phyloP scores from a whole-genome alignment of 202 grass and related monocot species.

The Saccharum hybrid region DNA sequence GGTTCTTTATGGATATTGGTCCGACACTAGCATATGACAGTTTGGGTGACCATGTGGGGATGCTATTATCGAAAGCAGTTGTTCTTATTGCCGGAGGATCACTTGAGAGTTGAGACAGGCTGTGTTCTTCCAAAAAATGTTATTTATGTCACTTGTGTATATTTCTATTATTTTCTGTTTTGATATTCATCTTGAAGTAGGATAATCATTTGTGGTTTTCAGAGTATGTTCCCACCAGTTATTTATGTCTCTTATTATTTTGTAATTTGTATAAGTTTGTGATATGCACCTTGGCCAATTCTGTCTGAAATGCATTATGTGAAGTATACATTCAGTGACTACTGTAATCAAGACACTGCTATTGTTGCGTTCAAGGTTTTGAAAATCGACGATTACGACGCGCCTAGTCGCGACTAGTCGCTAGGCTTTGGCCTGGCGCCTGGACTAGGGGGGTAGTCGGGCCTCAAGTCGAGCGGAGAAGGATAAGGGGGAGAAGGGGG shows the following conservation, averaged over 20 bases:
- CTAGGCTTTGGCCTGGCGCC: too few species aligned
- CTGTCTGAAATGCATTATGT: constrained; percentile 34
- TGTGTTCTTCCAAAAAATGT: background rate
- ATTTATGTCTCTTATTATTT: background rate
- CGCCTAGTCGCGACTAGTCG: too few species aligned
- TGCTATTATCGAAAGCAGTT: constrained; percentile 9
- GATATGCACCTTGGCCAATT: background rate
- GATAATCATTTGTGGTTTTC: background rate
- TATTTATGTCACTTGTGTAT: constrained; percentile 3
- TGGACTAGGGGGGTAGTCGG: too few species aligned
- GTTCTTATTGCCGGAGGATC: background rate
- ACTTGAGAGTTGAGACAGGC: background rate
- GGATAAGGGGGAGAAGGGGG: too few species aligned
- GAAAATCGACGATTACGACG: too few species aligned
- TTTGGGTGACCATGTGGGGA: background rate
- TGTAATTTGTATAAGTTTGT: background rate
- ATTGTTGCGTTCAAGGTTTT: background rate
- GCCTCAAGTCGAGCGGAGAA: too few species aligned
- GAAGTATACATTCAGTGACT: background rate
- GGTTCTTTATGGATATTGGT: background rate
- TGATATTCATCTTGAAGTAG: background rate
- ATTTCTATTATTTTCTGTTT: constrained; percentile 17
- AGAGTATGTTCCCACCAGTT: background rate
- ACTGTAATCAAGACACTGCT: background rate
- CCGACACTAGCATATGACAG: background rate